Evolutionary conservation across 768 basidiomycete genomes (phyloP).

Genomic region (Leccinum subtestaceum): DNA sequence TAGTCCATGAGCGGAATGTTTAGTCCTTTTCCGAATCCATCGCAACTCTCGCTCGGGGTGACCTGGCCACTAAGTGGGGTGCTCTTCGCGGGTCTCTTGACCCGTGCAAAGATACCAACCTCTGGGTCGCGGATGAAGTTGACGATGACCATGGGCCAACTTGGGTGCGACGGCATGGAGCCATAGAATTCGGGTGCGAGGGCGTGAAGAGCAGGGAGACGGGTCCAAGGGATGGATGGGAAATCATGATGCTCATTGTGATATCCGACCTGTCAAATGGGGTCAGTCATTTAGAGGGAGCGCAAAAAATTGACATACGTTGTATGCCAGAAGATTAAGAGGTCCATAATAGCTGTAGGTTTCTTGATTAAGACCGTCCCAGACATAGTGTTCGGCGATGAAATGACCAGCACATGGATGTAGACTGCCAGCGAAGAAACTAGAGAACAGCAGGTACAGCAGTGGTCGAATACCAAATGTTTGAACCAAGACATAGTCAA

Average conservation of each 20-base stretch:
- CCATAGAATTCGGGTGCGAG: constrained; percentile 94
- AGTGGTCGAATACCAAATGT: constrained; percentile 48
- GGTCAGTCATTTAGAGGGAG: background rate
- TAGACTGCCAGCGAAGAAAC: constrained; percentile 94
- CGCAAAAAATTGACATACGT: constrained; percentile 51
- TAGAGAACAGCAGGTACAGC: constrained; percentile 81
- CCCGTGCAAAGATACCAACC: constrained; percentile 86
- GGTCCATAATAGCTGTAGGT: constrained; percentile 97
- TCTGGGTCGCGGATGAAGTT: constrained; percentile 91
- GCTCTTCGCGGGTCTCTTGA: constrained; percentile 63
- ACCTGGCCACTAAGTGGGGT: constrained; percentile 16
- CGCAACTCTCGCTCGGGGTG: constrained; percentile 10
- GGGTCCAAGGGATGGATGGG: constrained; percentile 94
- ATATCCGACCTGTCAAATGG: constrained; percentile 74
- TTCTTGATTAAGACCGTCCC: constrained; percentile 90
- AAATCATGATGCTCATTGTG: constrained; percentile 99
- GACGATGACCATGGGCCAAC: constrained; percentile 92
- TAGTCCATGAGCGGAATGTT: constrained; percentile 9
- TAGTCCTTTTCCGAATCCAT: constrained; percentile 17
- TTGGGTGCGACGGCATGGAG: constrained; percentile 78
- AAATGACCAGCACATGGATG: constrained; percentile 98
- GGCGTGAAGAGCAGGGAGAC: constrained; percentile 74
- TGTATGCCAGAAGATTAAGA: constrained; percentile 88
- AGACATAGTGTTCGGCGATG: constrained; percentile 95
- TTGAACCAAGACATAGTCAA: constrained; percentile 67